A percentile compares a stretch with the other conserved stretches of the same genome.
Evolutionary conservation across 1,139 yeast genomes (phyloP).

Genomic region (Candida dubliniensis): DNA sequence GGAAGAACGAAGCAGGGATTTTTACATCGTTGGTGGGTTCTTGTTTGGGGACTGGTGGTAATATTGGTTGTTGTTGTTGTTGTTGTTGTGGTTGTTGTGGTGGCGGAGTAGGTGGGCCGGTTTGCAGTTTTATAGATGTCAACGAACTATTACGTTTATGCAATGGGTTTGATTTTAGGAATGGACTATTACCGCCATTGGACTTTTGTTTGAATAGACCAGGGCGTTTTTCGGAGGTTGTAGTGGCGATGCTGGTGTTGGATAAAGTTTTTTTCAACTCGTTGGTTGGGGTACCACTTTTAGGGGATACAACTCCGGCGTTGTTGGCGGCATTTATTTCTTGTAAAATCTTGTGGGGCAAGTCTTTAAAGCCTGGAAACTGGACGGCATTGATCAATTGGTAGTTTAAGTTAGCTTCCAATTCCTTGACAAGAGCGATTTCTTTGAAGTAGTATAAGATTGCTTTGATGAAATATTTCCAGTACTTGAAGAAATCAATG

Average conservation of each 20-base stretch:
- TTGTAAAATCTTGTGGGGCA: conserved; percentile 24
- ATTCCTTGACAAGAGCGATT: conserved; percentile 64
- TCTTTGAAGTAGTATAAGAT: conserved; percentile 62
- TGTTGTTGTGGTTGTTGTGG: conserved; percentile 3
- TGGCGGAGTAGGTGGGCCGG: conserved; percentile 8
- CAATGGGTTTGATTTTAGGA: conserved; percentile 12
- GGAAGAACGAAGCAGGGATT: conserved; percentile 50
- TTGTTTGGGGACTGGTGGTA: conserved; percentile 1
- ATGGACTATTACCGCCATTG: conserved; percentile 18
- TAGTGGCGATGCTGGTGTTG: conserved; percentile 11
- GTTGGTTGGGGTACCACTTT: conserved; percentile 24
- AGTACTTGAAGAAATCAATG: conserved; percentile 60
- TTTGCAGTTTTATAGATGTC: neutral
- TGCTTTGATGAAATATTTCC: conserved; percentile 70
- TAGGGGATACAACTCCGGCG: conserved; percentile 14
- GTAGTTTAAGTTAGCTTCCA: conserved; percentile 61
- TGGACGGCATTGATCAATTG: conserved; percentile 63
- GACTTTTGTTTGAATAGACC: conserved; percentile 36
- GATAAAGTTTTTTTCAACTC: conserved; percentile 25
- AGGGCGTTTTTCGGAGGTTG: conserved; percentile 25
- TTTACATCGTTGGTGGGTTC: conserved; percentile 26
- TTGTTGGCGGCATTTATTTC: conserved; percentile 10
- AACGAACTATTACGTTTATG: conserved; percentile 19
- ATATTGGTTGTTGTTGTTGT: neutral
- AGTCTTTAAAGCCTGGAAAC: conserved; percentile 49